These are phyloP conservation scores for Ascochyta koolunga DNA, from an alignment of 2,329 filamentous ascomycete genomes.

Conservation along the genomic window DNA sequence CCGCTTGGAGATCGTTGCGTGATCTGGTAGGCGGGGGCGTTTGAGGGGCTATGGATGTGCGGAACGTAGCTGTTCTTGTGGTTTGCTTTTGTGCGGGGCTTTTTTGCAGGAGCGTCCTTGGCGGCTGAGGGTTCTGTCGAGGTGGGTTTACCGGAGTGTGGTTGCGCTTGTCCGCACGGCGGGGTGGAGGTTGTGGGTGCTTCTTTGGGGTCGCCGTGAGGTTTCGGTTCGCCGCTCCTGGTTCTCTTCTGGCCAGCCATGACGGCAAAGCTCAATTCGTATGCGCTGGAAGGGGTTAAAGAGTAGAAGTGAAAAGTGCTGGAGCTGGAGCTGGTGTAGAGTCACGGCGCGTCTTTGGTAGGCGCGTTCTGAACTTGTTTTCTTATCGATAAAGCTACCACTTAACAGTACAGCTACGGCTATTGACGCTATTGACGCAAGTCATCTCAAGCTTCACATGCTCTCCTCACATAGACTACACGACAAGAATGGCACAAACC, in stretches of 20 bases:
- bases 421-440: constrained; percentile 7
- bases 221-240: constrained; percentile 30
- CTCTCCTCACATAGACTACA: not conserved
- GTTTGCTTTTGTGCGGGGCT: constrained; percentile 1
- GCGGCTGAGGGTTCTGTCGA: constrained; percentile 9
- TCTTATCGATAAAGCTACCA: constrained; percentile 25
- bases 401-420: constrained; percentile 1
- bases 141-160: constrained; percentile 21
- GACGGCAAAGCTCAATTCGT: not conserved
- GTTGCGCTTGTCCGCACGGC: constrained; percentile 16
- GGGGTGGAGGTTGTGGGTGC: constrained; percentile 1
- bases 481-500: constrained; percentile 13
- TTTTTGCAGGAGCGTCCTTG: not conserved
- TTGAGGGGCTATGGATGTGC: constrained; percentile 6
- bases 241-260: constrained; percentile 38
- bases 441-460: not conserved
- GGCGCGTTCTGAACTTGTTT: constrained; percentile 20
- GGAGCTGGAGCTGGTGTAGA: not conserved
- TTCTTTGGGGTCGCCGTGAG: not conserved
- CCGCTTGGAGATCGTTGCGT: constrained; percentile 57
- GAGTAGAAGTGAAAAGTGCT: not conserved
- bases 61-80: constrained; percentile 5
- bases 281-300: not conserved
- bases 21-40: constrained; percentile 43
- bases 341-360: not conserved